Evolutionary conservation across 129 eudicot genomes (phyloP).

Genomic region (Chrysanthemum seticuspe): DNA sequence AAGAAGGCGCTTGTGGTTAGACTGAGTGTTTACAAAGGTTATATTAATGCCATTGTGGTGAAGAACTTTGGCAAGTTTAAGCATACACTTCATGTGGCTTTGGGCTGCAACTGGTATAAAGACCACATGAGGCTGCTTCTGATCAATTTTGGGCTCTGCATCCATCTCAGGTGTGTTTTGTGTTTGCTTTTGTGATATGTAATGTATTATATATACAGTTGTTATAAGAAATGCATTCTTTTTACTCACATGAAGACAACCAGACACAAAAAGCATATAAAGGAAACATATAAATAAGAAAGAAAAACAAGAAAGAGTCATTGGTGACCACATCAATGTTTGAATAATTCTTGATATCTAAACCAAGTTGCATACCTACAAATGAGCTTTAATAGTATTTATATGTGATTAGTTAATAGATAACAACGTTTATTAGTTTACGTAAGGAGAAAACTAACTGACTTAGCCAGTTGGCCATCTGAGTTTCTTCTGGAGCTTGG

Average conservation of each 20-base stretch:
- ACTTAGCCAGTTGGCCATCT: no score
- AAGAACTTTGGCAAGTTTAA: slow-evolving; percentile 34
- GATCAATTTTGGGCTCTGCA: background rate
- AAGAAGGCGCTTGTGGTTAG: slow-evolving; percentile 35
- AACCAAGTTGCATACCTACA: no score
- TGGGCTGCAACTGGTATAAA: slow-evolving; percentile 36
- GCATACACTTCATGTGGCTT: slow-evolving; percentile 40
- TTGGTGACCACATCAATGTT: no score
- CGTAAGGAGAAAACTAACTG: no score
- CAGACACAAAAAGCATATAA: no score
- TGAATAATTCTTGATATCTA: no score
- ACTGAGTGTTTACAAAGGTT: slow-evolving; percentile 41
- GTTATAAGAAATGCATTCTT: background rate
- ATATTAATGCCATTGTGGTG: slow-evolving; percentile 30
- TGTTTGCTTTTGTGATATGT: background rate
- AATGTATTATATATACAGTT: slow-evolving; percentile 12
- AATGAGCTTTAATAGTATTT: no score
- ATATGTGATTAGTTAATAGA: no score
- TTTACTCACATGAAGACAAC: background rate
- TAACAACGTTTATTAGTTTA: no score
- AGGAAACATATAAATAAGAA: no score
- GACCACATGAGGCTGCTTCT: slow-evolving; percentile 25
- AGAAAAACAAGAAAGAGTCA: no score
- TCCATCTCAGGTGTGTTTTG: slow-evolving; percentile 5
- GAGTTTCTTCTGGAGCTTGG: no score